phyloP scores from a whole-genome alignment of 495 filamentous ascomycete species.

The Lichenothelia convexa region DNA sequence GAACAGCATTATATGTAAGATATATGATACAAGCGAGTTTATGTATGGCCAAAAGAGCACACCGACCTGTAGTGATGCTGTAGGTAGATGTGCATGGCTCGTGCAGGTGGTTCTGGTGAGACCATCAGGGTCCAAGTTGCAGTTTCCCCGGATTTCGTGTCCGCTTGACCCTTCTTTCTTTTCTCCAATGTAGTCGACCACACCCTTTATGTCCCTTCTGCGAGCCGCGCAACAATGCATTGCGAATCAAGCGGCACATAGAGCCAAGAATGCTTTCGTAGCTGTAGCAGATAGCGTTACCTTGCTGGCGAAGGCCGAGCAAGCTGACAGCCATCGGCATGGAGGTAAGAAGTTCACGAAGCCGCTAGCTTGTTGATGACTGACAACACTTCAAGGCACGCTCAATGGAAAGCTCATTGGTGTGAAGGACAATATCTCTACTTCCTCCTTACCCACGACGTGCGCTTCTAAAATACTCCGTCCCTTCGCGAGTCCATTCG shows the following conservation, averaged over 20 bases:
- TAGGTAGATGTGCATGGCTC: too few species aligned
- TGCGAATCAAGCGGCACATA: constrained; percentile 8
- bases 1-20: background rate
- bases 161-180: too few species aligned
- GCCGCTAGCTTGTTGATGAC: background rate
- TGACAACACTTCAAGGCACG: background rate
- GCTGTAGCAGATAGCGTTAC: constrained; percentile 5
- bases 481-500: constrained; percentile 55
- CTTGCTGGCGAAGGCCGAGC: constrained; percentile 6
- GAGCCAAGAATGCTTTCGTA: constrained; percentile 19
- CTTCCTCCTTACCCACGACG: constrained; percentile 47
- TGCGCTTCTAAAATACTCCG: constrained; percentile 63
- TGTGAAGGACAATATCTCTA: constrained; percentile 85
- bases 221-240: constrained; percentile 13
- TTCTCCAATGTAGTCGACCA: too few species aligned
- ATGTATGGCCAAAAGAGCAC: too few species aligned
- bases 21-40: constrained; percentile 1
- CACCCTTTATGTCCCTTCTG: constrained; percentile 19
- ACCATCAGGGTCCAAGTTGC: too few species aligned
- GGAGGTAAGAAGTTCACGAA: constrained; percentile 1
- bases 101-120: too few species aligned
- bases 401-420: constrained; percentile 42
- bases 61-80: too few species aligned
- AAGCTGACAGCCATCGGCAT: constrained; percentile 9
- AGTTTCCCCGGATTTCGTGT: too few species aligned